These are phyloP conservation scores for Bathelium albidoporum DNA, from an alignment of 495 filamentous ascomycete species.

Conservation along the genomic window DNA sequence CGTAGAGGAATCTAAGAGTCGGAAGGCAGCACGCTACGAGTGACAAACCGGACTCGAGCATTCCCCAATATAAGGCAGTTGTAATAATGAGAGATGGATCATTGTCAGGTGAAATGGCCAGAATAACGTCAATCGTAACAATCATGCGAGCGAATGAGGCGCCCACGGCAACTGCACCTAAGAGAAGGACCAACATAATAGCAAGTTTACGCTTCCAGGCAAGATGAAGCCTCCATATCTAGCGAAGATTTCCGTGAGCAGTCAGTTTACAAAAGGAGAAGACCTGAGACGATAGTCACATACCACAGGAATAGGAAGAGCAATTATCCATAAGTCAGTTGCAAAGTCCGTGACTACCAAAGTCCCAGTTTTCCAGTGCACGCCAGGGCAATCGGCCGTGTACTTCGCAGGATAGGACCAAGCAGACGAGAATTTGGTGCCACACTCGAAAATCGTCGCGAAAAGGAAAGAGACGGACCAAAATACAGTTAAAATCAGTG, in stretches of 20 bases:
- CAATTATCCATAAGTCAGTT: neutral
- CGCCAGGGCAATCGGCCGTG: neutral
- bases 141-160: neutral
- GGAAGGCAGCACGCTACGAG: constrained; percentile 1
- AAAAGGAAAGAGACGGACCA: neutral
- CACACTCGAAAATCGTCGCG: neutral
- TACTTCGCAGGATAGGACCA: neutral
- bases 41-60: neutral
- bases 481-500: neutral
- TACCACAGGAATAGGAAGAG: neutral
- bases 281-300: neutral
- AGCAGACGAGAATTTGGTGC: neutral
- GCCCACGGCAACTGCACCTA: neutral
- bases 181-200: neutral
- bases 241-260: neutral
- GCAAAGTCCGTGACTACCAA: neutral
- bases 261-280: neutral
- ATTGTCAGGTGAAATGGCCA: neutral
- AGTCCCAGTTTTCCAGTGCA: neutral
- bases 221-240: constrained; percentile 2
- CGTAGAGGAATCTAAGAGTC: neutral
- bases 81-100: neutral
- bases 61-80: neutral
- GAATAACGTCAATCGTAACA: neutral
- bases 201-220: neutral